Conservation (phyloP, 106 monocot species). For the Apostasia ramifera region DNA sequence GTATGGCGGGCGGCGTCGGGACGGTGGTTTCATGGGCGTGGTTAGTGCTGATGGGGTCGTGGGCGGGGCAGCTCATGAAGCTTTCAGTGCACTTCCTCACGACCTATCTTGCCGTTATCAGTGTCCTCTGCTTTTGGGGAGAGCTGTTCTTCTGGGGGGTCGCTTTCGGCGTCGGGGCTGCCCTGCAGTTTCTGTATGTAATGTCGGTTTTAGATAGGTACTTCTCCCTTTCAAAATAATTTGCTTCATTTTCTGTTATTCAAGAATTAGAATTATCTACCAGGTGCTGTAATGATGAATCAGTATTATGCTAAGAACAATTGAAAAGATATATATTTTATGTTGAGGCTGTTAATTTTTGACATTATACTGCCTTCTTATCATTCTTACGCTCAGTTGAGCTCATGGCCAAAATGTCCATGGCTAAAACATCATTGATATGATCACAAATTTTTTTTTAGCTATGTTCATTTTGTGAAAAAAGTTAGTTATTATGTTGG, state of each 20-base stretch:
- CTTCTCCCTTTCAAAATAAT: not conserved
- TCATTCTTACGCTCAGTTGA: too few relatives aligned
- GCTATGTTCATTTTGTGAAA: not conserved
- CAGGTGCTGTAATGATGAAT: too few relatives aligned
- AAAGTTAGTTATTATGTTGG: too few relatives aligned
- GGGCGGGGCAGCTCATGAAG: conserved; percentile 60
- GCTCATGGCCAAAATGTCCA: too few relatives aligned
- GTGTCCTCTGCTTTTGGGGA: conserved; percentile 91
- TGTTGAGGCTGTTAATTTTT: too few relatives aligned
- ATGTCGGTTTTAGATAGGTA: conserved; percentile 95
- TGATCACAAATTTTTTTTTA: not conserved
- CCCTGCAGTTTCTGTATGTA: conserved; percentile 80
- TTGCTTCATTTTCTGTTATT: not conserved
- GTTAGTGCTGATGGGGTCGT: conserved; percentile 55
- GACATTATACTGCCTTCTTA: too few relatives aligned
- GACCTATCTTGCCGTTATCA: conserved; percentile 84
- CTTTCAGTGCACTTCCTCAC: conserved; percentile 73
- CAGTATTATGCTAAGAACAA: too few relatives aligned
- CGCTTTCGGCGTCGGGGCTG: conserved; percentile 75
- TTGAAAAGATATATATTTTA: too few relatives aligned
- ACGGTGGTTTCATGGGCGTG: conserved; percentile 58
- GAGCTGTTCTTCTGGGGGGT: conserved; percentile 89
- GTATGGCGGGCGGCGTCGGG: conserved; percentile 64
- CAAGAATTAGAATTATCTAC: too few relatives aligned
- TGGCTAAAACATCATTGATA: too few relatives aligned